Evolutionary conservation across 2,329 filamentous ascomycete genomes (phyloP).

Genomic region (Coniochaeta sp.): DNA sequence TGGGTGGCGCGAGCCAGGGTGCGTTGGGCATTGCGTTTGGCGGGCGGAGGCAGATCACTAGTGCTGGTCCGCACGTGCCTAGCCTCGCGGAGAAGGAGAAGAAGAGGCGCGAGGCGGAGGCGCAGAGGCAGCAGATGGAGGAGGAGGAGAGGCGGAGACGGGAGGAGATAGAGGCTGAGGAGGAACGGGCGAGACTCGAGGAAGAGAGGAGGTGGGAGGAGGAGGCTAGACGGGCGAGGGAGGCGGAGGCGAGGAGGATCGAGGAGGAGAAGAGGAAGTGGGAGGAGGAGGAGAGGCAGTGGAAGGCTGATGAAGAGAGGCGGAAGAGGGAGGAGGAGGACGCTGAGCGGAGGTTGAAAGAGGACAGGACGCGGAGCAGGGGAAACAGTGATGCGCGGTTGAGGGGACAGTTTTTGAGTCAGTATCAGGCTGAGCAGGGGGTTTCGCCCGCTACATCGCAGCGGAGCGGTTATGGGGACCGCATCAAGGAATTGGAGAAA

Average conservation of each 20-base stretch:
- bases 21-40: constrained; percentile 93
- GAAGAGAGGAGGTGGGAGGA: constrained; percentile 73
- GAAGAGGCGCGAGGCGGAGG: constrained; percentile 45
- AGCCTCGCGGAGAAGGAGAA: constrained; percentile 81
- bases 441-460: constrained; percentile 17
- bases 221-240: constrained; percentile 62
- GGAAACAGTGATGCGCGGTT: constrained; percentile 59
- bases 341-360: constrained; percentile 57
- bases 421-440: constrained; percentile 70
- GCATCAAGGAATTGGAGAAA: constrained; percentile 75
- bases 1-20: constrained; percentile 93
- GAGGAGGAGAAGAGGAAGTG: constrained; percentile 65
- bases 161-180: constrained; percentile 47
- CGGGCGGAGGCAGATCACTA: constrained; percentile 86
- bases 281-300: constrained; percentile 71
- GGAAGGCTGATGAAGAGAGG: constrained; percentile 66
- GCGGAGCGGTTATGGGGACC: constrained; percentile 48
- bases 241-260: constrained; percentile 53
- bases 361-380: constrained; percentile 58
- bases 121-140: constrained; percentile 45
- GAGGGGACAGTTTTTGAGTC: constrained; percentile 77
- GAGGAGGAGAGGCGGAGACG: constrained; percentile 41
- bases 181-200: constrained; percentile 52
- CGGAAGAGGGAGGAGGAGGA: constrained; percentile 65
- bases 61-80: constrained; percentile 69